Evolutionary conservation across 1,284 basidiomycete species (phyloP).

Genomic region (Omphalotus olearius): DNA sequence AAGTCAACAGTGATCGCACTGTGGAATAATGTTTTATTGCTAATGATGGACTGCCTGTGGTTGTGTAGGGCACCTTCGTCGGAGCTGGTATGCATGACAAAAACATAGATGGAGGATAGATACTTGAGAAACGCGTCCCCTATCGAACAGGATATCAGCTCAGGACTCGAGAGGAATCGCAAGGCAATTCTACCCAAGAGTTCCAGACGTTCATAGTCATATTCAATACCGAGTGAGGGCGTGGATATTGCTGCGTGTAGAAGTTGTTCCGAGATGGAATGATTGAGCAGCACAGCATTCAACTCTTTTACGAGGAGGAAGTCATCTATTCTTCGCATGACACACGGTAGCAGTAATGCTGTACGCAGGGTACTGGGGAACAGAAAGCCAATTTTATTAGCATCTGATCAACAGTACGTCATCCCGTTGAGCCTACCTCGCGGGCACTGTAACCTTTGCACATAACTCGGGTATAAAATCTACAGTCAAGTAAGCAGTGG

Average conservation of each 20-base stretch:
- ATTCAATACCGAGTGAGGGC: slow-evolving; percentile 60
- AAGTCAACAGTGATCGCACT: slow-evolving; percentile 54
- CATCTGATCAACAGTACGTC: slow-evolving; percentile 5
- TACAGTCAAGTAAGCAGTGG: slow-evolving; percentile 22
- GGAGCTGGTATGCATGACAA: slow-evolving; percentile 57
- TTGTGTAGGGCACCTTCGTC: slow-evolving; percentile 63
- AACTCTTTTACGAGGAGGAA: slow-evolving; percentile 71
- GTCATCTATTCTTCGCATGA: slow-evolving; percentile 66
- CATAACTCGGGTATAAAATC: slow-evolving; percentile 78
- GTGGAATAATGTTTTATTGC: slow-evolving; percentile 60
- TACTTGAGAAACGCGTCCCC: slow-evolving; percentile 82
- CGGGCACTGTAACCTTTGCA: slow-evolving; percentile 65
- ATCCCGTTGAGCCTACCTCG: slow-evolving; percentile 46
- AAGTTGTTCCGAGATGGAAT: slow-evolving; percentile 52
- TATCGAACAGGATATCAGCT: slow-evolving; percentile 25
- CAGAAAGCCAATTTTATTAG: slow-evolving; percentile 11
- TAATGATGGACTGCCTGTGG: slow-evolving; percentile 63
- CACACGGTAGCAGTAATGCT: slow-evolving; percentile 64
- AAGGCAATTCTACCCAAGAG: slow-evolving; percentile 56
- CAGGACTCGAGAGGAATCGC: slow-evolving; percentile 7
- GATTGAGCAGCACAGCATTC: slow-evolving; percentile 63
- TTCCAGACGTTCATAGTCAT: slow-evolving; percentile 79
- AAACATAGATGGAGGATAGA: slow-evolving; percentile 68
- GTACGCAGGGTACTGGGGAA: slow-evolving; percentile 57
- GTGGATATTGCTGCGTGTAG: slow-evolving; percentile 65